Percentiles rank a stretch among this genome's conserved stretches.
Evolutionary conservation across 1,284 basidiomycete genomes (phyloP).

Genomic region (Testicularia cyperi): DNA sequence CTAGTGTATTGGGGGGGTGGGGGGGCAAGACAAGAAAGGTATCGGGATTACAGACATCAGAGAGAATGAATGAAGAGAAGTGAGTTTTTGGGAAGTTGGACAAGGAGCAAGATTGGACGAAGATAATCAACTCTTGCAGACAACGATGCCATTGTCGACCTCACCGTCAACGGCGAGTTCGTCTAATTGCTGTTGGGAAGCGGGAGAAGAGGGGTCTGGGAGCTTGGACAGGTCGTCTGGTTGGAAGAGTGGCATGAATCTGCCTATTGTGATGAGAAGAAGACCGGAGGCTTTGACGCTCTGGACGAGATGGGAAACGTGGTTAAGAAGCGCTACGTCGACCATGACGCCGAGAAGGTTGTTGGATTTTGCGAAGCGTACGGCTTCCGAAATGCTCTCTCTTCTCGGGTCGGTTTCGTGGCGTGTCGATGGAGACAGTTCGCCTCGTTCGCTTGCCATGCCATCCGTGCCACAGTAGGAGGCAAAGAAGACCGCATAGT

Average conservation of each 20-base stretch:
- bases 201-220: no score
- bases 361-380: slow-evolving; percentile 89
- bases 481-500: slow-evolving; percentile 94
- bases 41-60: no score
- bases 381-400: slow-evolving; percentile 80
- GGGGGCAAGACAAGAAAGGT: no score
- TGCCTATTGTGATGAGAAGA: slow-evolving; percentile 54
- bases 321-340: slow-evolving; percentile 68
- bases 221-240: no score
- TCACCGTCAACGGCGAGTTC: slow-evolving; percentile 41
- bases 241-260: slow-evolving; percentile 5
- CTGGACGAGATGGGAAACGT: slow-evolving; percentile 50
- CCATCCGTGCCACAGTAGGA: slow-evolving; percentile 76
- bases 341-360: slow-evolving; percentile 91
- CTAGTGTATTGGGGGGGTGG: no score
- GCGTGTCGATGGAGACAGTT: slow-evolving; percentile 60
- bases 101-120: no score
- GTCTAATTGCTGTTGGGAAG: no score
- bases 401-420: slow-evolving; percentile 65
- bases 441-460: slow-evolving; percentile 8
- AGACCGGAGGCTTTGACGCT: slow-evolving; percentile 55
- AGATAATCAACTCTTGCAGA: slow-evolving; percentile 33
- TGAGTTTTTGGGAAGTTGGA: no score
- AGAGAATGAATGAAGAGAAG: no score
- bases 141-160: slow-evolving; percentile 41